Conservation (phyloP, 2,329 filamentous ascomycete genomes). For the Westerdykella sp. region DNA sequence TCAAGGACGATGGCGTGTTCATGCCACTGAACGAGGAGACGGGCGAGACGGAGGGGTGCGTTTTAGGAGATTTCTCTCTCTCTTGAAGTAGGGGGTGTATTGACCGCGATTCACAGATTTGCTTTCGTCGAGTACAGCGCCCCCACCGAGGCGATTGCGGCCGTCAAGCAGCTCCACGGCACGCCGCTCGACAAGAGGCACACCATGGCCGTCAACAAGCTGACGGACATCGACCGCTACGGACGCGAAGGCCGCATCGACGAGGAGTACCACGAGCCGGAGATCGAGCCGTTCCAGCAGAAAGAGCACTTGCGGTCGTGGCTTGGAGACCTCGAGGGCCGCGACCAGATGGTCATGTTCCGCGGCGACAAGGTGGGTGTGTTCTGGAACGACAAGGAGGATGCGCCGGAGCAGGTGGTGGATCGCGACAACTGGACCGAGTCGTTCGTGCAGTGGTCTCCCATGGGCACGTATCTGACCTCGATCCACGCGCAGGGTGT, state of each 20-base stretch:
- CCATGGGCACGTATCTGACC: slow-evolving; percentile 85
- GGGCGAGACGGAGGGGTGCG: slow-evolving; percentile 80
- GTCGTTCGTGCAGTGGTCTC: slow-evolving; percentile 96
- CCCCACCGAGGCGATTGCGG: slow-evolving; percentile 79
- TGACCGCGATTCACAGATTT: slow-evolving; percentile 54
- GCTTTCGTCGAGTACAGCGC: slow-evolving; percentile 96
- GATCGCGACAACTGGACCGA: slow-evolving; percentile 97
- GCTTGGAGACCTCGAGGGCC: slow-evolving; percentile 79
- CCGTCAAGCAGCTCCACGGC: slow-evolving; percentile 80
- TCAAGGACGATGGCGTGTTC: slow-evolving; percentile 78
- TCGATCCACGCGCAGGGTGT: slow-evolving; percentile 95
- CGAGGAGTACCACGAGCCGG: slow-evolving; percentile 78
- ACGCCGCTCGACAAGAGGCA: slow-evolving; percentile 94
- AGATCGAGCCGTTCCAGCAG: slow-evolving; percentile 78
- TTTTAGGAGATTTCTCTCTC: slow-evolving; percentile 12
- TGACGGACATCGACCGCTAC: slow-evolving; percentile 95
- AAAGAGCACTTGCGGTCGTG: slow-evolving; percentile 94
- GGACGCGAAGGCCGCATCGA: slow-evolving; percentile 89
- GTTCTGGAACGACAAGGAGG: slow-evolving; percentile 98
- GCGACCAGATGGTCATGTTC: slow-evolving; percentile 95
- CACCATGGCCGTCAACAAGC: slow-evolving; percentile 91
- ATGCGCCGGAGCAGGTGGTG: slow-evolving; percentile 78
- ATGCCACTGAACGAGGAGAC: slow-evolving; percentile 84
- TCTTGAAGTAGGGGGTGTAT: background rate
- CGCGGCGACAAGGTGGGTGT: slow-evolving; percentile 86